A percentile compares a stretch with the other conserved stretches of the same genome.
phyloP scores from a whole-genome alignment of 2,329 filamentous ascomycete species.

The Xylariaceae sp. region DNA sequence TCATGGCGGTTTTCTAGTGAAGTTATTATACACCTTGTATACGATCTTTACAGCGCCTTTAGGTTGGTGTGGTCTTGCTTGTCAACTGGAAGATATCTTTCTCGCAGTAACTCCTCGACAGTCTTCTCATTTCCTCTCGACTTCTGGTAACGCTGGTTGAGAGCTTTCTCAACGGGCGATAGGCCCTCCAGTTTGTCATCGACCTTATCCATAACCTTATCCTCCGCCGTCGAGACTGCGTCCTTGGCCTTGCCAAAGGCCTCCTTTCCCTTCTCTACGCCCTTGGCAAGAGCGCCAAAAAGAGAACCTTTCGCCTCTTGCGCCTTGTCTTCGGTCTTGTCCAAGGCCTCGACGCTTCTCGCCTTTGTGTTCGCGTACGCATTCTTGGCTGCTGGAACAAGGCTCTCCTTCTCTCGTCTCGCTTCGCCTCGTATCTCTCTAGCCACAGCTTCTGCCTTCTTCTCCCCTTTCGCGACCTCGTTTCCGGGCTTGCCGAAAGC shows the following conservation, averaged over 20 bases:
- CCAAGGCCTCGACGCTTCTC: slow-evolving; percentile 19
- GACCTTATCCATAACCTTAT: slow-evolving; percentile 28
- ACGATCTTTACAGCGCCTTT: slow-evolving; percentile 11
- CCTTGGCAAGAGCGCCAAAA: slow-evolving; percentile 35
- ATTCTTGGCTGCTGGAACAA: slow-evolving; percentile 27
- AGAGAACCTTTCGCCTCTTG: slow-evolving; percentile 31
- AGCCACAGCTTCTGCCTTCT: slow-evolving; percentile 16
- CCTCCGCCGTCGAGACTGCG: slow-evolving; percentile 31
- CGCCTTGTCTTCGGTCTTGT: slow-evolving; percentile 27
- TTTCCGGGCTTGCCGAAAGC: slow-evolving; percentile 31
- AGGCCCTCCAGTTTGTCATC: slow-evolving; percentile 33
- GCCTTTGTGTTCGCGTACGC: slow-evolving; percentile 28
- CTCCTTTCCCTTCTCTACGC: slow-evolving; percentile 38
- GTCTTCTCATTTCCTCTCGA: slow-evolving; percentile 35
- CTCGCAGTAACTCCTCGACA: slow-evolving; percentile 30
- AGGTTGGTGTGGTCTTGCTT: slow-evolving; percentile 35
- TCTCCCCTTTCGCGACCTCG: slow-evolving; percentile 17
- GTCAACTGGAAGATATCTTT: slow-evolving; percentile 24
- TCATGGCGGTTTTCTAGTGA: too few species aligned
- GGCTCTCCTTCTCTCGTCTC: slow-evolving; percentile 28
- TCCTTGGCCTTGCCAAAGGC: slow-evolving; percentile 34
- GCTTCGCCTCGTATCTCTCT: slow-evolving; percentile 29
- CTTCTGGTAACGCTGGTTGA: slow-evolving; percentile 48
- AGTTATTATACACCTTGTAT: not conserved
- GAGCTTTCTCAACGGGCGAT: slow-evolving; percentile 47